These are phyloP conservation scores for Gnaphalium uliginosum DNA, from an alignment of 129 eudicot species.

Conservation along the genomic window DNA sequence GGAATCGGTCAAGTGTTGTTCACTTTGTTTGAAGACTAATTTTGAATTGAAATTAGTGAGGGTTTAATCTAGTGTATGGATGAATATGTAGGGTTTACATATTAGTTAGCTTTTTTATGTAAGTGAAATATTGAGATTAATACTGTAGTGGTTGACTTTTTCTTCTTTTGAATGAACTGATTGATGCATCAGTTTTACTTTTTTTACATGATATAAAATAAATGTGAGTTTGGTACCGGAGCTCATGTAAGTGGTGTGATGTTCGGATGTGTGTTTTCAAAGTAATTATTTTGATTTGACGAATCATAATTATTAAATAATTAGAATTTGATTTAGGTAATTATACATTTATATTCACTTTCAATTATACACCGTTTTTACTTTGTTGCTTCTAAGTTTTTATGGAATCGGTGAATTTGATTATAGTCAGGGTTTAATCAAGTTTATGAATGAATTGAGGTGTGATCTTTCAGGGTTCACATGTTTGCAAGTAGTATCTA, in stretches of 20 bases:
- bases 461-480: too few relatives aligned
- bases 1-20: conserved; percentile 16
- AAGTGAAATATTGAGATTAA: background rate
- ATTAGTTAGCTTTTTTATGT: background rate
- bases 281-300: background rate
- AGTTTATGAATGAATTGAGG: too few relatives aligned
- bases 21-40: conserved; percentile 14
- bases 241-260: conserved; percentile 9
- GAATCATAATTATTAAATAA: background rate
- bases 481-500: too few relatives aligned
- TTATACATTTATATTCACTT: background rate
- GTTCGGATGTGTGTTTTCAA: conserved; percentile 2
- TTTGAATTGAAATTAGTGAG: background rate
- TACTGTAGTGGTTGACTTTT: conserved; percentile 20
- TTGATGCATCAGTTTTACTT: background rate
- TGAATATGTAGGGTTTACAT: background rate
- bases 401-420: background rate
- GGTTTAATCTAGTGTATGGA: background rate
- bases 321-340: background rate
- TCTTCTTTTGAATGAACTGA: background rate
- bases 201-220: background rate
- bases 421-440: background rate
- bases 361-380: background rate
- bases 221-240: conserved; percentile 10
- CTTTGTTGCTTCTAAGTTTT: background rate